Evolutionary conservation across 768 basidiomycete species (phyloP), one percentile per base, ranked within the genome.

Genomic region (Mycena belliarum): DNA sequence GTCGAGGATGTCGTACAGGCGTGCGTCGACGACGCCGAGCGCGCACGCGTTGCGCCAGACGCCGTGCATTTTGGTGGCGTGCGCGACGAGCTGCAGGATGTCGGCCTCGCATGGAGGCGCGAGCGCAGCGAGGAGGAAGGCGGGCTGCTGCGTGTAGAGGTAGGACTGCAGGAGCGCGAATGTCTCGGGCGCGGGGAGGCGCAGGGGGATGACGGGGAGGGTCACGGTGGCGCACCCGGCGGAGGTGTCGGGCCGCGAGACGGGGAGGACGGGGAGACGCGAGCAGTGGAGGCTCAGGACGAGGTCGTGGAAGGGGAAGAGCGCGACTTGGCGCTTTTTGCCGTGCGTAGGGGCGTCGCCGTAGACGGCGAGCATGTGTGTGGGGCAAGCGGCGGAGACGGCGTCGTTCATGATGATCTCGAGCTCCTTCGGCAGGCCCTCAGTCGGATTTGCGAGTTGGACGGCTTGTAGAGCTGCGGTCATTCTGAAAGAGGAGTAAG

Each of bases 31-130:
- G 59, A 84, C 76, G 35, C 83, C 83, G 26, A 84, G 69, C 12
- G 75, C 75, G 57, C 76, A 77, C 5, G 68, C 77, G 63, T 83
- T 82, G 38, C 75, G 73, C 83, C 83, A 84, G 10, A 83, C 63
- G 15, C 80, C 81, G 55, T 79, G 56, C 35, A 68, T 51, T 20
- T 63, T 57, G 29, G 29, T 44, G 23, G 52, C 52, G 42, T 59
- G 63, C 20, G 42, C 24, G 8, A 42, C 50, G 15, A 60, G 66
- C 24, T 25, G 58, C 10, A 63, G 43, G 12, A 66, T 37, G 43
- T 63, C 64, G 14, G 43, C n/a, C 43, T 0, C 66, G 66, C 20
- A 68, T 48, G 38, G 67, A 66, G 6, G 82, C 77, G 12, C 82
- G 65, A 52, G 84, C 72, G 2, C 74, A 59, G 10, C 69, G 67